Evolutionary conservation across 768 basidiomycete genomes (phyloP), one percentile per base, ranked within the genome.

Genomic region (Boletus coccyginus): DNA sequence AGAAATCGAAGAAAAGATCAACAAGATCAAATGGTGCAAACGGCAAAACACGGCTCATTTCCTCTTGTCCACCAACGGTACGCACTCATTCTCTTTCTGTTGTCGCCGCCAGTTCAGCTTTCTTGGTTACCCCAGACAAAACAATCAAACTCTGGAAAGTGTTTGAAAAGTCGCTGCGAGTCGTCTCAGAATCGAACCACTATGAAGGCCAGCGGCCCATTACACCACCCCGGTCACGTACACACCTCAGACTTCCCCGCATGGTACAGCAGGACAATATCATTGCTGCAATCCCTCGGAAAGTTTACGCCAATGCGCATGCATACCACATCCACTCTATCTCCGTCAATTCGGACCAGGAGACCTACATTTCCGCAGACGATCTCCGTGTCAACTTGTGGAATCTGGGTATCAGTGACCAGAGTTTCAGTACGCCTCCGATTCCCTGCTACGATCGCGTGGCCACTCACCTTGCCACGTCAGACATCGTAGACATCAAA

Each of bases 1-100:
- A 64, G 97, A 99, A 82, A 99, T 99, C 75, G 97, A 99, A 77
- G 97, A 99, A 83, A 99, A 99, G 88, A 99, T 99, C 81, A 99
- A 99, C 81, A 92, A 97, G 85, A 99, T 99, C 84, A 93, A 94
- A 73, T 99, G 97, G 97, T 98, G 95, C 81, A 94, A 88, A 79
- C 85, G 97, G 62, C 94, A 97, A 77, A 98, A 98, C 72, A 82
- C 91, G 45, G 95, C 97, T 44, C 97, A 99, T 75, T 98, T 99
- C 75, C 77, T 99, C 54, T 75, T 99, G 50, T 96, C 94, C 56
- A 98, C 97, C 32, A 99, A 99, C 67, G 97, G 97, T 96, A 58
- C 57, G 81, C 33, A 5, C 53, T 40, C 24, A 46, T 21, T 45
- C 47, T 50, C 40, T 38, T 44, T 29, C 21, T 36, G 17, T 42